Percentiles rank a stretch among this genome's conserved stretches.
Evolutionary conservation across 352 stramenopile species (phyloP).

Genomic region (Pseudoperonospora humuli): DNA sequence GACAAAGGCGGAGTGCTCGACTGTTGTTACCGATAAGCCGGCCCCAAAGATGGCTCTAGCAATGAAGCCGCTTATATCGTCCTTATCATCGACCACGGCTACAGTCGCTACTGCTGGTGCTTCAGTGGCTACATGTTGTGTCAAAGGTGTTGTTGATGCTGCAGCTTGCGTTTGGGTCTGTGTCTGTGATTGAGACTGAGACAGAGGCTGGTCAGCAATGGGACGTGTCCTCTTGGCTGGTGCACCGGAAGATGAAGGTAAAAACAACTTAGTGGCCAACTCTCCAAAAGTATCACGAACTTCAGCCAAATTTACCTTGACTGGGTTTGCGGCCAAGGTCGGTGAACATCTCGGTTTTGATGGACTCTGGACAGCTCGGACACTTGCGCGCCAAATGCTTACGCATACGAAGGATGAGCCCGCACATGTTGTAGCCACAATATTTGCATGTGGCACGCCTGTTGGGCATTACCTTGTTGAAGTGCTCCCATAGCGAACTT

Average conservation of each 20-base stretch:
- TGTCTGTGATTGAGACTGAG: no score
- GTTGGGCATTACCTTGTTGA: slow-evolving; percentile 41
- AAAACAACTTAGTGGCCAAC: slow-evolving; percentile 19
- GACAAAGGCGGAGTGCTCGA: slow-evolving; percentile 55
- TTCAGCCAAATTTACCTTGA: slow-evolving; percentile 5
- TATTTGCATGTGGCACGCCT: slow-evolving; percentile 72
- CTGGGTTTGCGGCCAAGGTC: slow-evolving; percentile 19
- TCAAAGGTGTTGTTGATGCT: no score
- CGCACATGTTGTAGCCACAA: slow-evolving; percentile 71
- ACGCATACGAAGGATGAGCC: slow-evolving; percentile 59
- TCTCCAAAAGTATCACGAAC: slow-evolving; percentile 9
- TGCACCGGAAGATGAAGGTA: neutral
- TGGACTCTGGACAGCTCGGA: slow-evolving; percentile 30
- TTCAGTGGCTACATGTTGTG: slow-evolving; percentile 3
- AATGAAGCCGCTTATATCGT: slow-evolving; percentile 46
- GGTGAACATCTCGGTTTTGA: slow-evolving; percentile 48
- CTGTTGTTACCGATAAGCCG: slow-evolving; percentile 40
- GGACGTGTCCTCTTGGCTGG: slow-evolving; percentile 10
- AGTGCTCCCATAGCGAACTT: slow-evolving; percentile 55
- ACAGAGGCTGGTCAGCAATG: neutral
- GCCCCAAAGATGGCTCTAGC: slow-evolving; percentile 46
- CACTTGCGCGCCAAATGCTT: slow-evolving; percentile 55
- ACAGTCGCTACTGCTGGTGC: slow-evolving; percentile 4
- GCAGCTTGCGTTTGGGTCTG: no score
- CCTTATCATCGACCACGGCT: slow-evolving; percentile 39